phyloP scores from a whole-genome alignment of 352 stramenopile species.

The Phytopythium ostracodes region DNA sequence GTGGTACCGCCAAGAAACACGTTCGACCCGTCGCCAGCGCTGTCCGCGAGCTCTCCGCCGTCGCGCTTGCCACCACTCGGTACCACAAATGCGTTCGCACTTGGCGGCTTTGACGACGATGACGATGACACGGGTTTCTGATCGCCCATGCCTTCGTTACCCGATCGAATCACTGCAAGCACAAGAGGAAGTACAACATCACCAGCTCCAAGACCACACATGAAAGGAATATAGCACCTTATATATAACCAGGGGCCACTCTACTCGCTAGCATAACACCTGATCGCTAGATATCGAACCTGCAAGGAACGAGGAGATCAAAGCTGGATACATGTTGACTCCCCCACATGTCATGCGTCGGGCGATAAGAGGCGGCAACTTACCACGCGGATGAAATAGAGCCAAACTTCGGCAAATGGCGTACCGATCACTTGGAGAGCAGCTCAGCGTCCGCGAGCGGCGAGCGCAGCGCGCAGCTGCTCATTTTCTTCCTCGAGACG shows the following conservation, averaged over 20 bases:
- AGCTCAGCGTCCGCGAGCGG: conserved; percentile 5
- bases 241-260: neutral
- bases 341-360: neutral
- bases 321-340: neutral
- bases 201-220: neutral
- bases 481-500: conserved; percentile 85
- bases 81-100: conserved; percentile 43
- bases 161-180: conserved; percentile 1
- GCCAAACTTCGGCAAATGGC: neutral
- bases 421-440: neutral
- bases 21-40: conserved; percentile 61
- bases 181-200: neutral
- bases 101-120: conserved; percentile 59
- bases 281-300: neutral
- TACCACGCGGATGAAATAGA: neutral
- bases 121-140: conserved; percentile 62
- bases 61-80: conserved; percentile 58
- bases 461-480: conserved; percentile 36
- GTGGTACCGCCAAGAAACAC: conserved; percentile 32
- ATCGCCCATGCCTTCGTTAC: neutral
- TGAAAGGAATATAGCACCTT: neutral
- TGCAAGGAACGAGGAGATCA: neutral
- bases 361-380: neutral
- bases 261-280: too few relatives aligned
- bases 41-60: conserved; percentile 65